Conservation (phyloP, 2,329 filamentous ascomycete species). For the Acrodontium crateriforme region DNA sequence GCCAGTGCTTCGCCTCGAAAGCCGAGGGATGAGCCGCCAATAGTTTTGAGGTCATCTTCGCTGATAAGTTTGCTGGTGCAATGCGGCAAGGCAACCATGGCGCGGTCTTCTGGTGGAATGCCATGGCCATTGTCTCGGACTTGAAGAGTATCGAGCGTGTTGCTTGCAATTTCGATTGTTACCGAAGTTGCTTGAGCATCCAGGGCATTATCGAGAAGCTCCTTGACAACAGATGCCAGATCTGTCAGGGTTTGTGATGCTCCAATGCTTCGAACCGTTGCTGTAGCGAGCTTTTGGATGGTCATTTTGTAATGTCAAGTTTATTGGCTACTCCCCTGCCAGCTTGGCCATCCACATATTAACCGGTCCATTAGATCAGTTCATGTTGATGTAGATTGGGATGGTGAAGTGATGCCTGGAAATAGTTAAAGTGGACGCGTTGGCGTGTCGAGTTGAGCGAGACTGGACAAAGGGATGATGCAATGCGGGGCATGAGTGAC, state of each 20-base stretch:
- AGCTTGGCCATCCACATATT: too few relatives aligned
- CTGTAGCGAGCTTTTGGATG: constrained; percentile 30
- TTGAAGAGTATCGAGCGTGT: constrained; percentile 56
- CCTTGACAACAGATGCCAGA: constrained; percentile 53
- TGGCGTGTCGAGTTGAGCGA: too few relatives aligned
- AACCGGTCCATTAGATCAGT: too few relatives aligned
- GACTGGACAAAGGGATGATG: too few relatives aligned
- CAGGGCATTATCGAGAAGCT: constrained; percentile 64
- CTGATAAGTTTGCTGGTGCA: constrained; percentile 59
- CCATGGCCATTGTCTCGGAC: constrained; percentile 63
- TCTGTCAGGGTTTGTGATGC: constrained; percentile 47
- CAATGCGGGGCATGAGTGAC: too few relatives aligned
- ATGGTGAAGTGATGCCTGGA: too few relatives aligned
- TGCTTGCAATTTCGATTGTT: constrained; percentile 48
- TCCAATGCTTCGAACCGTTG: constrained; percentile 41
- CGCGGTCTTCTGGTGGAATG: constrained; percentile 48
- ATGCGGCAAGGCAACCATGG: constrained; percentile 48
- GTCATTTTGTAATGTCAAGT: too few relatives aligned
- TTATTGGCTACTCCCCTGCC: too few relatives aligned
- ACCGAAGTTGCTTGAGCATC: constrained; percentile 56
- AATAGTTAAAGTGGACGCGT: too few relatives aligned
- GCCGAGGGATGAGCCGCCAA: constrained; percentile 50
- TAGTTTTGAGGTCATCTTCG: constrained; percentile 46
- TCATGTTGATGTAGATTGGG: too few relatives aligned
- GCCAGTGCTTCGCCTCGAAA: constrained; percentile 65